phyloP scores from a whole-genome alignment of 2,329 filamentous ascomycete species.

The Alternaria burnsii region DNA sequence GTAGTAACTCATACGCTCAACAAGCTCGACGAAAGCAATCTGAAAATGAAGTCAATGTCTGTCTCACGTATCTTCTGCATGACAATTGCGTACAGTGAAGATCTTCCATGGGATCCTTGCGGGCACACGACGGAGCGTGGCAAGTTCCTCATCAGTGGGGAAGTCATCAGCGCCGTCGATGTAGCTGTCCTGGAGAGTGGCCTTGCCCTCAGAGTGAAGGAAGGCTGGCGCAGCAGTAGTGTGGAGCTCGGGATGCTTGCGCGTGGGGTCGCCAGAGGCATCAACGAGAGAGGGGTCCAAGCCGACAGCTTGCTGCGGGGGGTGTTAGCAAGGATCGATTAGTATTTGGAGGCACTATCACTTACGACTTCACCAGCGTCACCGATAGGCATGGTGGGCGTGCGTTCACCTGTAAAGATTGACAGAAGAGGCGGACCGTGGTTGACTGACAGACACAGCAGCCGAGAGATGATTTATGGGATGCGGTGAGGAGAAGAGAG shows the following conservation, averaged over 20 bases:
- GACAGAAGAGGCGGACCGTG: conserved; percentile 1
- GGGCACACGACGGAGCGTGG: conserved; percentile 47
- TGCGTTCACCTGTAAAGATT: conserved; percentile 3
- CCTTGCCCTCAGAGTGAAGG: conserved; percentile 48
- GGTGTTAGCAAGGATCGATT: conserved; percentile 15
- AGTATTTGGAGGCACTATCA: background rate
- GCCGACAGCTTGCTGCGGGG: conserved; percentile 35
- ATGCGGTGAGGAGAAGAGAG: conserved; percentile 26
- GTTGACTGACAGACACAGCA: conserved; percentile 12
- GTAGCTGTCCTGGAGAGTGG: conserved; percentile 47
- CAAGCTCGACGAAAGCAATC: conserved; percentile 51
- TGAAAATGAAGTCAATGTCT: conserved; percentile 4
- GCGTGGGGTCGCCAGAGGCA: conserved; percentile 46
- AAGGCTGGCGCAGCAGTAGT: conserved; percentile 38
- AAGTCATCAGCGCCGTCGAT: conserved; percentile 34
- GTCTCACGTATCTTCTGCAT: background rate
- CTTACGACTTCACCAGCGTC: conserved; percentile 39
- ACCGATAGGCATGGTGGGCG: conserved; percentile 39
- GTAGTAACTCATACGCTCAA: conserved; percentile 53
- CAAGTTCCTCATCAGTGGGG: conserved; percentile 48
- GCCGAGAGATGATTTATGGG: background rate
- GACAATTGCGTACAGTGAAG: conserved; percentile 25
- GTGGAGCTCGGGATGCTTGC: conserved; percentile 40
- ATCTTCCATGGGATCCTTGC: conserved; percentile 46
- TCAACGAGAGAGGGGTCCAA: conserved; percentile 47